Conservation (phyloP, 805 yeast genomes). For the Alloascoidea africana region DNA sequence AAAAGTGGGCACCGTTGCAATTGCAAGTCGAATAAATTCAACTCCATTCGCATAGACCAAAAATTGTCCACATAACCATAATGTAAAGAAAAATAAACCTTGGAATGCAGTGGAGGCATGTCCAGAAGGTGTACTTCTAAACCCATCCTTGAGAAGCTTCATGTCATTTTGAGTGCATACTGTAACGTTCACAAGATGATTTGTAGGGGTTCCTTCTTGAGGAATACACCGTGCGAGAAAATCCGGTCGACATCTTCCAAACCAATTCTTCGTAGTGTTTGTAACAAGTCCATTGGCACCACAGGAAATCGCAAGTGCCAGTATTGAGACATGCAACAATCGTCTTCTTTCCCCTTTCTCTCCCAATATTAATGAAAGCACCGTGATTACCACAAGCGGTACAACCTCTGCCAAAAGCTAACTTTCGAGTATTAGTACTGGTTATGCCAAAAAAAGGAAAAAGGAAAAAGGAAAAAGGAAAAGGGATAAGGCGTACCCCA, state of each 20-base stretch:
- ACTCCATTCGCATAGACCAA: conserved; percentile 26
- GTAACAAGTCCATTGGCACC: conserved; percentile 41
- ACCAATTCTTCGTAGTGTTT: conserved; percentile 52
- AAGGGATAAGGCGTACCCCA: conserved; percentile 19
- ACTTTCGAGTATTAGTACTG: conserved; percentile 31
- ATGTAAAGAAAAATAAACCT: conserved; percentile 43
- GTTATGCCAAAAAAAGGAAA: no score
- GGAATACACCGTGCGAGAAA: conserved; percentile 1
- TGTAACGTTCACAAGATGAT: conserved; percentile 9
- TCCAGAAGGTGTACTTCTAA: conserved; percentile 73
- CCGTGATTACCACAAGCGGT: conserved; percentile 14
- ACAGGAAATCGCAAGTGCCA: conserved; percentile 43
- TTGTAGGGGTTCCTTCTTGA: not conserved
- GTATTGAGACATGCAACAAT: conserved; percentile 36
- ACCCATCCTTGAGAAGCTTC: conserved; percentile 37
- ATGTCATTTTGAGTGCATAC: conserved; percentile 22
- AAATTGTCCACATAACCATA: conserved; percentile 60
- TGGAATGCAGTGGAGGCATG: conserved; percentile 60
- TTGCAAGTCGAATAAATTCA: conserved; percentile 49
- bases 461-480: conserved; percentile 8
- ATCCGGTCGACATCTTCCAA: conserved; percentile 19
- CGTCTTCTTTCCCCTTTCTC: conserved; percentile 13
- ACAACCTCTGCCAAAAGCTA: conserved; percentile 16
- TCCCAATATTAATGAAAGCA: not conserved
- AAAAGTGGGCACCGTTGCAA: conserved; percentile 39